Base-by-base conservation (phyloP, 495 filamentous ascomycete genomes). In the Xylaria palmicola region DNA sequence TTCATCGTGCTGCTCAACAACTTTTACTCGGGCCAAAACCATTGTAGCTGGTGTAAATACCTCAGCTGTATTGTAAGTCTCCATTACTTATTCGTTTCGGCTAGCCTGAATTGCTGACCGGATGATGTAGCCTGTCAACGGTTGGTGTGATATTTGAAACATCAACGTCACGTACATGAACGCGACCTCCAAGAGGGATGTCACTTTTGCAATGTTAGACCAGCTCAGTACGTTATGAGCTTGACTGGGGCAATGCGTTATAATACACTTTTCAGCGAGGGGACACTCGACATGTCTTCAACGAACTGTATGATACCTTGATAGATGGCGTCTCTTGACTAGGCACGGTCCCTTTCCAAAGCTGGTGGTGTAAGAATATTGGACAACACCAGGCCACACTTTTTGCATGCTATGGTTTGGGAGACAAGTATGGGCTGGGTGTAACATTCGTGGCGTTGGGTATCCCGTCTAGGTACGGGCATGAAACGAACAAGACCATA, bases 11-110 rank as follows among this genome's bases (percentile, higher is more conserved):
- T 98, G 44, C 75, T 97, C 41, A 84, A 90, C 55, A 90, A 97
- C 75, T 98, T 98, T 72, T 98, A 97, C 75, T 86, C 83, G 59
- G 85, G 87, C 65, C 81, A 82, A 56, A 84, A 85, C 32, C 87
- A 81, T 10, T 98, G 94, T 71, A 77, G 72, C 3, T 97, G 94
- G 94, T 98, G 94, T 79, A 91, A 94, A 76, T 92, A 93, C 68
- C 69, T 98, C 66, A 94, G 88, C 73, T 98, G 94, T 66, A 75
- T 98, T 75, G 90, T 94, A 79, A 84, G 90, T 89, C 29, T 15
- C 7, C 22, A n/a, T 29, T 20, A 20, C 27, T n/a, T 50, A 1
- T 13, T 7, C 1, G 1, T 27, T 36, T 10, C 36, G 0, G 8
- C 22, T 29, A 26, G 17, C 12, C 10, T 6, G 0, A 12, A 9